phyloP scores from a whole-genome alignment of 23 red algal species.

The Cyanidiococcus yangmingshanensis region DNA sequence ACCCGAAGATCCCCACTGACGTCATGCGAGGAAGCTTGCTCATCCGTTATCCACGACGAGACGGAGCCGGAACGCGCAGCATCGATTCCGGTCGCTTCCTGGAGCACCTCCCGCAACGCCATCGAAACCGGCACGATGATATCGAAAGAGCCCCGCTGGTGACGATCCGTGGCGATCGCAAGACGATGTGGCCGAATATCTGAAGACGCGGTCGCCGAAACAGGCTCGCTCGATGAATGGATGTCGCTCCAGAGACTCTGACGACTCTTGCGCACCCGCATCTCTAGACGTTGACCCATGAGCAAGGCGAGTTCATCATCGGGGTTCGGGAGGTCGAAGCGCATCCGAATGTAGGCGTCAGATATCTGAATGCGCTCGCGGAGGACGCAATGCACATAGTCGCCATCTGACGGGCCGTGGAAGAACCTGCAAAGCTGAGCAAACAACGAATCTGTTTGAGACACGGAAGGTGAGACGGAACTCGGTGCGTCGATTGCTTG shows the following conservation, averaged over 20 bases:
- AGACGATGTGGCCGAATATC: background rate
- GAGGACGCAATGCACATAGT: background rate
- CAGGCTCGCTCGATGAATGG: background rate
- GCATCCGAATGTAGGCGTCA: conserved; percentile 12
- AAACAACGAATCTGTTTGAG: background rate
- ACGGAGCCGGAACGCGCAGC: background rate
- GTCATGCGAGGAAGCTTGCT: background rate
- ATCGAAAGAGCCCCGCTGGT: background rate
- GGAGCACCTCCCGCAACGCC: background rate
- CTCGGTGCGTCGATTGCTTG: background rate
- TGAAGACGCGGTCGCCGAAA: background rate
- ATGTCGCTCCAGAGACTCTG: conserved; percentile 14
- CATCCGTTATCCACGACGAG: background rate
- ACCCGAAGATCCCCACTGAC: background rate
- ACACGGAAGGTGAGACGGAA: background rate
- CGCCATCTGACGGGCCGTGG: background rate
- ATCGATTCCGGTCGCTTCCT: background rate
- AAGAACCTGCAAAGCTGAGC: background rate
- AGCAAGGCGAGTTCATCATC: background rate
- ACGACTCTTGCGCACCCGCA: background rate
- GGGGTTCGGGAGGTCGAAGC: conserved; percentile 1
- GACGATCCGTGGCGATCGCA: background rate
- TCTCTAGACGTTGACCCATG: background rate
- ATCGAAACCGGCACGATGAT: conserved; percentile 10
- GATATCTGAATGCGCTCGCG: conserved; percentile 4